Conservation (phyloP, 2,329 filamentous ascomycete species). For the Xylariales sp. region DNA sequence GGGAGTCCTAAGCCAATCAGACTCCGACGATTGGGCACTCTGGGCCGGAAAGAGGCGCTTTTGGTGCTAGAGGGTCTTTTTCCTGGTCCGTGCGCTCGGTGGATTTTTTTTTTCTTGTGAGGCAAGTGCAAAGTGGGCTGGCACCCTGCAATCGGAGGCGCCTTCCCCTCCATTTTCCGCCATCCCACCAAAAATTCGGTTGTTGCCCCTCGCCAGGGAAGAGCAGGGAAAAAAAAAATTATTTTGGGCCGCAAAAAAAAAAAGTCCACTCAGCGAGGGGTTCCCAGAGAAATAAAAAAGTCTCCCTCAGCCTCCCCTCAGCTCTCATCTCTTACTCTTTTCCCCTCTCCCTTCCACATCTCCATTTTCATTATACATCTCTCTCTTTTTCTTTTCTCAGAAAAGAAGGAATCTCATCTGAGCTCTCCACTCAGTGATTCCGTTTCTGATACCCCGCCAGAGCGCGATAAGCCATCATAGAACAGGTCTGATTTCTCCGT, state of each 20-base stretch:
- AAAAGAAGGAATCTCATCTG: conserved; percentile 4
- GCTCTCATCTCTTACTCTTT: conserved; percentile 1
- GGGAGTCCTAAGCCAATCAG: conserved; percentile 3
- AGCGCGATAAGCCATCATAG: conserved; percentile 6
- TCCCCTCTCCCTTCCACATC: conserved; percentile 1
- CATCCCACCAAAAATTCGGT: conserved; percentile 8
- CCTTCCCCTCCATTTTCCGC: conserved; percentile 3
- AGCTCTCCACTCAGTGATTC: conserved; percentile 7
- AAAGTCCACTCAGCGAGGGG: no score
- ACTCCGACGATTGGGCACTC: conserved; percentile 6
- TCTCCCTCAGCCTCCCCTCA: conserved; percentile 4
- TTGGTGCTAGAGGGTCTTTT: conserved; percentile 1
- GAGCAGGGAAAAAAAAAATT: conserved; percentile 3
- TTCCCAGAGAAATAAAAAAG: conserved; percentile 7
- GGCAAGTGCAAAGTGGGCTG: conserved; percentile 2
- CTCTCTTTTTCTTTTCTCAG: conserved; percentile 4
- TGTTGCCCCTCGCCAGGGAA: conserved; percentile 7
- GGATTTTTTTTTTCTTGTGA: neutral
- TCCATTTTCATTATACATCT: neutral
- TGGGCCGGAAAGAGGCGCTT: conserved; percentile 2
- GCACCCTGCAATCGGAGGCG: conserved; percentile 1
- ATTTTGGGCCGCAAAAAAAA: conserved; percentile 8
- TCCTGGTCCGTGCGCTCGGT: neutral
- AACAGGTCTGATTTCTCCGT: conserved; percentile 8
- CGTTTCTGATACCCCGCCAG: conserved; percentile 5